These are phyloP conservation scores for Boletellus deceptivus DNA, from an alignment of 1,284 basidiomycete genomes.

Conservation along the genomic window DNA sequence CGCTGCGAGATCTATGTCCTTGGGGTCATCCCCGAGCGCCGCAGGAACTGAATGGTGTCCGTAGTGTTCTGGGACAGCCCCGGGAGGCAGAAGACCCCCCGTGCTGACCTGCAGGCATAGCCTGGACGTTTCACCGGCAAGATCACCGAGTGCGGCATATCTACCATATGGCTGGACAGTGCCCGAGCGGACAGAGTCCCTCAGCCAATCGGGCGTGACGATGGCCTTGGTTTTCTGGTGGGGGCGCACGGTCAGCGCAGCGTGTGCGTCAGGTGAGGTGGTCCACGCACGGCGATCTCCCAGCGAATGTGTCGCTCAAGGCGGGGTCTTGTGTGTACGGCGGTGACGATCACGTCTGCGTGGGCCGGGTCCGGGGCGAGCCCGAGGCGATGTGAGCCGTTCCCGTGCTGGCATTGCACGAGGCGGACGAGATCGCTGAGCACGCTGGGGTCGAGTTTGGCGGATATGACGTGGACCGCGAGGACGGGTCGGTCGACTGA, in stretches of 20 bases:
- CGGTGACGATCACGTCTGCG: conserved; percentile 66
- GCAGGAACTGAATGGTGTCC: conserved; percentile 7
- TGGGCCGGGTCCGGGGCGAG: conserved; percentile 43
- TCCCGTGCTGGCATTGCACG: conserved; percentile 23
- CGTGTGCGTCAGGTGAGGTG: not conserved
- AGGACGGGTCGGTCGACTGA: conserved; percentile 16
- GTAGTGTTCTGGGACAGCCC: conserved; percentile 3
- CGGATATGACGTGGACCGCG: conserved; percentile 55
- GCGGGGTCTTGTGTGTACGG: conserved; percentile 59
- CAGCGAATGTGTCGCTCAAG: conserved; percentile 67
- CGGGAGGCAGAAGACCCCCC: not conserved
- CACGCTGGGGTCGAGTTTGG: conserved; percentile 48
- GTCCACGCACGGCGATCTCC: conserved; percentile 55
- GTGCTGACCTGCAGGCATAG: conserved; percentile 39
- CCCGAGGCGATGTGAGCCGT: conserved; percentile 30
- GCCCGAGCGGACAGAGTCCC: conserved; percentile 47
- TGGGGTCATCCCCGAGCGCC: conserved; percentile 11
- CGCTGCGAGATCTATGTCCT: conserved; percentile 16
- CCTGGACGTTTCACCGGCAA: conserved; percentile 44
- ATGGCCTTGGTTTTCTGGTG: conserved; percentile 58
- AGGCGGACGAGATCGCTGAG: conserved; percentile 49
- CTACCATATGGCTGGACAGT: conserved; percentile 47
- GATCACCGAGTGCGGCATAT: conserved; percentile 53
- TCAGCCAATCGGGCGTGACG: conserved; percentile 68
- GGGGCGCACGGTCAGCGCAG: conserved; percentile 5